phyloP scores from a whole-genome alignment of 805 yeast genomes.

The Ogataea methylovora region DNA sequence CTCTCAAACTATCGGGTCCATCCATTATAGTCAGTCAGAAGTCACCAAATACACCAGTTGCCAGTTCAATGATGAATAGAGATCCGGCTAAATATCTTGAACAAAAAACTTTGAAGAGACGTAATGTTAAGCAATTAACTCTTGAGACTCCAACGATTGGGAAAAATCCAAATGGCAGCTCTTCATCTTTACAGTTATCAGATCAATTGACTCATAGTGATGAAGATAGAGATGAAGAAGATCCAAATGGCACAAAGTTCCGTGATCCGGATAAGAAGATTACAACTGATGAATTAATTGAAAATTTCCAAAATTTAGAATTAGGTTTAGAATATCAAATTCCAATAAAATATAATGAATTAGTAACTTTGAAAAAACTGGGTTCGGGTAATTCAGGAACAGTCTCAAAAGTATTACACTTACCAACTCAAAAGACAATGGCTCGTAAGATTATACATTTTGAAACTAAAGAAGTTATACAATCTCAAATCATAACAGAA shows the following conservation, averaged over 20 bases:
- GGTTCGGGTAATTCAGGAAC: conserved; percentile 96
- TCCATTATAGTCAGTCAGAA: conserved; percentile 3
- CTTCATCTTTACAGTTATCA: neutral
- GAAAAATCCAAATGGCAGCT: neutral
- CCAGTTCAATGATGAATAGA: conserved; percentile 3
- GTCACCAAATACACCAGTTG: conserved; percentile 1
- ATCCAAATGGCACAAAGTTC: conserved; percentile 1
- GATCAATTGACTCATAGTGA: neutral
- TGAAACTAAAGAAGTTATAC: conserved; percentile 71
- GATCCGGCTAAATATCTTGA: conserved; percentile 12
- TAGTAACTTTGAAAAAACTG: conserved; percentile 65
- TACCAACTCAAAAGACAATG: conserved; percentile 82
- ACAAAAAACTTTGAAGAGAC: conserved; percentile 41
- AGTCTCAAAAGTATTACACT: conserved; percentile 80
- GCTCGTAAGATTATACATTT: conserved; percentile 85
- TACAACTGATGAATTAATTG: conserved; percentile 29
- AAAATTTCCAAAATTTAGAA: conserved; percentile 40
- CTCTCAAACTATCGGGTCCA: too few species aligned
- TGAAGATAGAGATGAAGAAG: neutral
- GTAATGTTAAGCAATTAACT: conserved; percentile 52
- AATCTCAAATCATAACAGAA: conserved; percentile 82
- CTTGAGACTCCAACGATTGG: conserved; percentile 25
- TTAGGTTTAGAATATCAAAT: conserved; percentile 47
- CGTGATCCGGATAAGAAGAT: conserved; percentile 23
- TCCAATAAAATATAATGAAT: conserved; percentile 53